Evolutionary conservation across 768 basidiomycete genomes (phyloP).

Genomic region (Leccinum longicurvipes): DNA sequence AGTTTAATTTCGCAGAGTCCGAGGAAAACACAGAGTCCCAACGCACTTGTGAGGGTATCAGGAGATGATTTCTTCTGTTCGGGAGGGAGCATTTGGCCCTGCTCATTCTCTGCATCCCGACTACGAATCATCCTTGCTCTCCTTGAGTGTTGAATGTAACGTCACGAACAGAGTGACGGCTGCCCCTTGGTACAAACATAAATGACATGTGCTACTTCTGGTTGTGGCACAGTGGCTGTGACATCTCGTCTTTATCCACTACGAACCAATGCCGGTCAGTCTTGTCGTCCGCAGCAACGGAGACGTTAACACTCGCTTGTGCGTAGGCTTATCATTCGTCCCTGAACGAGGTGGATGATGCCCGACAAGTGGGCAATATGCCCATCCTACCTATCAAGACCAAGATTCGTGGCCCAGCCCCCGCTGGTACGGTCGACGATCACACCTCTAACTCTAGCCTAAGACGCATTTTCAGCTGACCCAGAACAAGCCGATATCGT

Average conservation of each 20-base stretch:
- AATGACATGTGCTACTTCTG: not conserved
- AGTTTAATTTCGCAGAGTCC: not conserved
- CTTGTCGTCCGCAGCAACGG: not conserved
- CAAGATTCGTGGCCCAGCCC: slow-evolving; percentile 89
- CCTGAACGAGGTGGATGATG: slow-evolving; percentile 82
- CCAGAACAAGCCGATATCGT: slow-evolving; percentile 80
- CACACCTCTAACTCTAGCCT: slow-evolving; percentile 8
- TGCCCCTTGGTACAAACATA: not conserved
- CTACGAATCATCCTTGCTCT: slow-evolving; percentile 26
- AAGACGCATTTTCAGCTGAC: slow-evolving; percentile 54
- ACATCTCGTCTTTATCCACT: slow-evolving; percentile 27
- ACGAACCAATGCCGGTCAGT: slow-evolving; percentile 52
- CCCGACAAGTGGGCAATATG: slow-evolving; percentile 85
- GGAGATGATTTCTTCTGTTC: slow-evolving; percentile 57
- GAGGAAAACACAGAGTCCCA: not conserved
- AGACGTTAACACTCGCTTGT: not conserved
- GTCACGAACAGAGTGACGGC: not conserved
- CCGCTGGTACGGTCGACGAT: slow-evolving; percentile 50
- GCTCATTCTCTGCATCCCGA: slow-evolving; percentile 34
- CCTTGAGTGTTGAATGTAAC: not conserved
- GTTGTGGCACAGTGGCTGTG: slow-evolving; percentile 17
- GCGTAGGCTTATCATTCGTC: slow-evolving; percentile 92
- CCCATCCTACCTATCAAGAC: slow-evolving; percentile 88
- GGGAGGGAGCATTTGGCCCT: slow-evolving; percentile 42
- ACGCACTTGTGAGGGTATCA: slow-evolving; percentile 73